Evolutionary conservation across 257 asterid species (phyloP).

Genomic region (Ligustrum vulgare): DNA sequence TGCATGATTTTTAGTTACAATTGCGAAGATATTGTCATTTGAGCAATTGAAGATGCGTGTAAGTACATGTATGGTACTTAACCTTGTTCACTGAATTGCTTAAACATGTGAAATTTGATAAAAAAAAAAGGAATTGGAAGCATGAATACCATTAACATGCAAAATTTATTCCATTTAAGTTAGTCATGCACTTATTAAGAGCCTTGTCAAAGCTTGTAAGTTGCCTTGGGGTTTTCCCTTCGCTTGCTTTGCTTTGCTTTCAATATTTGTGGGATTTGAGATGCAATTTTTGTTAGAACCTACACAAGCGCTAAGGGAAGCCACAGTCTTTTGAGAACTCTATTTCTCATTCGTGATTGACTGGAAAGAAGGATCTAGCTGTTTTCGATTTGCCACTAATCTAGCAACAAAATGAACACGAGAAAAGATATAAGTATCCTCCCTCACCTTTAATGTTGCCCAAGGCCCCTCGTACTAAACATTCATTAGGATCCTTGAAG

Average conservation of each 20-base stretch:
- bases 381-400: too few species aligned
- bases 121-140: background rate
- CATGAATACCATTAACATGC: background rate
- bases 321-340: too few species aligned
- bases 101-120: background rate
- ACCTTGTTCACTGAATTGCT: background rate
- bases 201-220: background rate
- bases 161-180: background rate
- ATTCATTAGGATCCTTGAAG: background rate
- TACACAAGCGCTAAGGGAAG: background rate
- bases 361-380: too few species aligned
- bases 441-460: background rate
- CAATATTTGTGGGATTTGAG: background rate
- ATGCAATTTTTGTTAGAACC: background rate
- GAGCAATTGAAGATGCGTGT: background rate
- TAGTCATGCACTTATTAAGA: background rate
- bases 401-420: background rate
- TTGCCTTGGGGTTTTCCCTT: background rate
- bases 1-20: background rate
- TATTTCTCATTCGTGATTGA: too few species aligned
- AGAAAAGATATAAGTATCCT: background rate
- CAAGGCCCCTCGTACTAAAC: background rate
- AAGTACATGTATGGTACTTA: background rate
- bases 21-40: background rate
- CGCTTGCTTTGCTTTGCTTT: background rate